Base-by-base conservation (phyloP, 768 basidiomycete genomes). In the Tricholoma terreum region DNA sequence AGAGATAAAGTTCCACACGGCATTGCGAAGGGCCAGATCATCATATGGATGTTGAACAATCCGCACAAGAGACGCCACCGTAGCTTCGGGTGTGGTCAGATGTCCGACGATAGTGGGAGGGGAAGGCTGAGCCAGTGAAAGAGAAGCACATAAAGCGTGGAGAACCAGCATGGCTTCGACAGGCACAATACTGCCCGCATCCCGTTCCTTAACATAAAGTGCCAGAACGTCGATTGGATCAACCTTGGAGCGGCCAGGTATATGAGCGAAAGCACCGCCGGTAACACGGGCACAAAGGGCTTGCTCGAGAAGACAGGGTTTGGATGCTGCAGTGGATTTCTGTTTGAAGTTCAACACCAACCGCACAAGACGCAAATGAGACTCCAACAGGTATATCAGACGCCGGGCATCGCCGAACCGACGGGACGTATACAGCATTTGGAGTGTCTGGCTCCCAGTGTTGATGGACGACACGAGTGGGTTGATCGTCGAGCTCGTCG, bases 1-100 rank as follows among this genome's bases (percentile, higher is more conserved):
- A 0, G 89, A 74, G 36, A 96, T 85, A 61, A 96, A 88, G 59
- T 81, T 82, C 94, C 95, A 98, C 5, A 91, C 84, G 0, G 88
- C 82, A 50, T 81, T 86, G 17, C 89, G 85, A 31, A 92, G 78
- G 7, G 79, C 66, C 17, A 86, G 75, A 42, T 93, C 92, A 30
- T 92, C 88, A 61, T 89, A 92, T 0, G 91, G 90, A 65, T 92
- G 87, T 55, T 85, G 83, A 6, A 89, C 76, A 34, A 92, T 87
- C 19, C 84, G 80, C 2, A 93, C 85, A 17, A 93, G 73, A 0
- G 83, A 77, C 2, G 83, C 69, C 0, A 90, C 85, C 0, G 84
- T 85, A 8, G 83, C 78, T 59, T 92, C 90, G 1, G 92, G 86
- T 62, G 90, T 83, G 4, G 86, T 82, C 4, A 94, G 77, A 67